Base-by-base conservation (phyloP, 257 asterid species). In the Verbena officinalis region DNA sequence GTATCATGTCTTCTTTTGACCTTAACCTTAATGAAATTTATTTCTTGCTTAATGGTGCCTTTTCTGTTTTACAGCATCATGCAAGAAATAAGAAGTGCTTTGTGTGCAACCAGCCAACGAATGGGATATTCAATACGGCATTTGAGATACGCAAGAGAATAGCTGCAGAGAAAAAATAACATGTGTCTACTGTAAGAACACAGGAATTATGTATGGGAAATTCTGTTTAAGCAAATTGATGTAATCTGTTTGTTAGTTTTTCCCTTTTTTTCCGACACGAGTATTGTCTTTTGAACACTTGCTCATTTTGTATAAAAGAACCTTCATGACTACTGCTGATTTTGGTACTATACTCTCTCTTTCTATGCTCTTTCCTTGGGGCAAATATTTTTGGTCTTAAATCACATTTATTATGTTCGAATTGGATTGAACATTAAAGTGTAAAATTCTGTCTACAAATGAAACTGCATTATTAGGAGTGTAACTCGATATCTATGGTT, bases 101-200 rank as follows among this genome's bases (percentile, higher is more conserved):
- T 57, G 97, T 94, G 14, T 94, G 99, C 91, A 81, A 94, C 80
- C 85, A 94, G 84, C 95, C 94, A n/a, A 94, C 99, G 7, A 79
- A 76, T 66, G 99, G 99, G 61, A 86, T 90, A 73, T 94, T 94
- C 84, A 90, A 94, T 71, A 94, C 96, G 8, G 99, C 99, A 9
- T 88, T 90, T 68, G 97, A 86, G 85, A 86, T 94, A 76, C 95
- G 81, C 70, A 88, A 86, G 74, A 88, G 43, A 73, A 86, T 70
- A 77, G 82, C 86, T 9, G 84, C 95, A 6, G 85, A 80, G 46
- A 76, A 62, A 68, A 86, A 86, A 73, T 84, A 77, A 86, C 10
- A 9, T 2, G 51, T 27, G 56, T 71, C 61, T 55, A 20, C 40
- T 44, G 51, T 30, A 46, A 45, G n/a, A n/a, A 36, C 7, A 2